A percentile compares a stretch with the other conserved stretches of the same genome.
These are phyloP conservation scores for Phoma sp. DNA, from an alignment of 2,329 filamentous ascomycete genomes.

Conservation along the genomic window DNA sequence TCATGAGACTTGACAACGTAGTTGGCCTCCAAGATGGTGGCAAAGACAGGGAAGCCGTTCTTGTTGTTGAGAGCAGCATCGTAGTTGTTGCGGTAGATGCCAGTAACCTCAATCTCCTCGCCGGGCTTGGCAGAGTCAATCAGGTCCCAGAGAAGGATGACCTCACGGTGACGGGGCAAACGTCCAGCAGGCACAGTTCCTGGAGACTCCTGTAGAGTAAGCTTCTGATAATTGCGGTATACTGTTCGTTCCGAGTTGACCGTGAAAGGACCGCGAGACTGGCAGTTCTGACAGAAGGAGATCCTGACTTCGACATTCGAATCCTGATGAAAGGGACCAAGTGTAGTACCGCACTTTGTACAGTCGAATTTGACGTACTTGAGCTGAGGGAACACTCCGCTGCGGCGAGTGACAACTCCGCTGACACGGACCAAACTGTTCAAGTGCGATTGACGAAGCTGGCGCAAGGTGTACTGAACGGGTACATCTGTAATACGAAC, in stretches of 20 bases:
- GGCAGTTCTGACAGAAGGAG: slow-evolving; percentile 94
- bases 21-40: slow-evolving; percentile 96
- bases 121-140: slow-evolving; percentile 97
- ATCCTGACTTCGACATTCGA: slow-evolving; percentile 96
- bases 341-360: slow-evolving; percentile 85
- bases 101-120: slow-evolving; percentile 96
- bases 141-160: slow-evolving; percentile 94
- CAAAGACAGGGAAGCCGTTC: slow-evolving; percentile 98
- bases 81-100: slow-evolving; percentile 97
- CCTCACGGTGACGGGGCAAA: slow-evolving; percentile 89
- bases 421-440: slow-evolving; percentile 95
- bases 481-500: slow-evolving; percentile 95
- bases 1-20: slow-evolving; percentile 97
- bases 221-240: slow-evolving; percentile 97
- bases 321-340: slow-evolving; percentile 97
- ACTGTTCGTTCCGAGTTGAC: slow-evolving; percentile 97
- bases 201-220: slow-evolving; percentile 95
- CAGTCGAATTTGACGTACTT: slow-evolving; percentile 99
- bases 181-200: slow-evolving; percentile 96
- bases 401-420: slow-evolving; percentile 92
- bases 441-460: slow-evolving; percentile 91
- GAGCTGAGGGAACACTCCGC: slow-evolving; percentile 94
- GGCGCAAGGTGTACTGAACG: slow-evolving; percentile 91
- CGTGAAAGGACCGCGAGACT: slow-evolving; percentile 92
- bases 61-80: slow-evolving; percentile 97